These are phyloP conservation scores for Paraconiothyrium brasiliense DNA, from an alignment of 2,329 filamentous ascomycete genomes.

Conservation along the genomic window DNA sequence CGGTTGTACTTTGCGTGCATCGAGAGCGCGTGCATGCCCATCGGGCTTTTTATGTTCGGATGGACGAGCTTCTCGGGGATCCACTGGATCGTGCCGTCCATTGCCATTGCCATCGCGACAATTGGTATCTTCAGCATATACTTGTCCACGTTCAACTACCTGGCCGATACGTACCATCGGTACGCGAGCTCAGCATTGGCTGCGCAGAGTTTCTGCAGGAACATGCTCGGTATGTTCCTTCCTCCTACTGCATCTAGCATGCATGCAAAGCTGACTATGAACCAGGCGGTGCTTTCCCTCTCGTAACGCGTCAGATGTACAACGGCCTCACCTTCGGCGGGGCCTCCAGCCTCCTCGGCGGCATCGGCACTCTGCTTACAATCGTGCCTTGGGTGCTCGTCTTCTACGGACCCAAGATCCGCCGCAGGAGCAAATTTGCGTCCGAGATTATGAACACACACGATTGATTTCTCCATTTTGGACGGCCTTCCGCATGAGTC, in stretches of 20 bases:
- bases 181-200: slow-evolving; percentile 88
- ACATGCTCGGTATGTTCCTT: slow-evolving; percentile 68
- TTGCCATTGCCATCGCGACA: slow-evolving; percentile 77
- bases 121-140: slow-evolving; percentile 83
- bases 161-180: slow-evolving; percentile 85
- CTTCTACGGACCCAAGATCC: slow-evolving; percentile 79
- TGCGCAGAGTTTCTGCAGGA: slow-evolving; percentile 86
- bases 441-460: slow-evolving; percentile 40
- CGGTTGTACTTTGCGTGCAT: slow-evolving; percentile 86
- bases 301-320: slow-evolving; percentile 80
- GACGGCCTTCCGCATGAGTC: too few relatives aligned
- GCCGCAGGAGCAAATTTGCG: slow-evolving; percentile 80
- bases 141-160: slow-evolving; percentile 89
- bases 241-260: background rate
- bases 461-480: background rate
- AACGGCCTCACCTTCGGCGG: slow-evolving; percentile 73
- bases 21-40: slow-evolving; percentile 76
- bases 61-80: slow-evolving; percentile 71
- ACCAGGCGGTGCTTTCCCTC: slow-evolving; percentile 75
- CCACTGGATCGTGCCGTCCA: slow-evolving; percentile 76
- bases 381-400: slow-evolving; percentile 88
- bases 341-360: slow-evolving; percentile 79
- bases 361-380: slow-evolving; percentile 72
- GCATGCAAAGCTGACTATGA: slow-evolving; percentile 14
- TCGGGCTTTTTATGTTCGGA: slow-evolving; percentile 83